These are phyloP conservation scores for Chamaecrista fasciculata DNA, from an alignment of 306 rosid species.

Conservation along the genomic window DNA sequence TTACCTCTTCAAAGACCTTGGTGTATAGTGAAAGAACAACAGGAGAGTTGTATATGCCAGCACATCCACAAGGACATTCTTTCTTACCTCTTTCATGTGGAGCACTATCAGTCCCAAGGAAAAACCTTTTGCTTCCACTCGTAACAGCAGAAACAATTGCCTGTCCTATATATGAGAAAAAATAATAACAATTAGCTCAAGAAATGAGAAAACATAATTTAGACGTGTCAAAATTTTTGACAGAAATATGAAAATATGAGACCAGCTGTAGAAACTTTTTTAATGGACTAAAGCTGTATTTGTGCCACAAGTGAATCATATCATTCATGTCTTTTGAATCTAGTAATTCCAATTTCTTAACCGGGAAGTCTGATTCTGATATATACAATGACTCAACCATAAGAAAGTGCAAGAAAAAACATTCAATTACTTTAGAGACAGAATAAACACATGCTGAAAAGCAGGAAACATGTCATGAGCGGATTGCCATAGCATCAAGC, in stretches of 20 bases:
- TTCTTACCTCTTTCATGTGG: slow-evolving; percentile 76
- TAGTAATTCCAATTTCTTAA: slow-evolving; percentile 15
- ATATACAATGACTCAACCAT: slow-evolving; percentile 10
- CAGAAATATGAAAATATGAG: slow-evolving; percentile 12
- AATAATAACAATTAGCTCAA: background rate
- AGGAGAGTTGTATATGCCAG: slow-evolving; percentile 77
- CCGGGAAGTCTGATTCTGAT: background rate
- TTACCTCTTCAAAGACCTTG: slow-evolving; percentile 88
- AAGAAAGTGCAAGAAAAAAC: slow-evolving; percentile 22
- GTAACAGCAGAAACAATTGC: slow-evolving; percentile 83
- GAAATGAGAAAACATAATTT: background rate
- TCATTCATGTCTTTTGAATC: background rate
- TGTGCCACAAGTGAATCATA: background rate
- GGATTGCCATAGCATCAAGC: slow-evolving; percentile 17
- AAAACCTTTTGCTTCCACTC: slow-evolving; percentile 72
- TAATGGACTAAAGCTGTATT: background rate
- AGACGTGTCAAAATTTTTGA: background rate
- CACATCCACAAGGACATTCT: slow-evolving; percentile 79
- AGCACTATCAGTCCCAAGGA: slow-evolving; percentile 91
- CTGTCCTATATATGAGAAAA: slow-evolving; percentile 44
- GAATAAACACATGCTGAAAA: slow-evolving; percentile 8
- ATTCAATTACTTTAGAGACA: background rate
- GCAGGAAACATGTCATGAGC: slow-evolving; percentile 9
- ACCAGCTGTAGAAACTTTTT: background rate
- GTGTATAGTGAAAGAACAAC: slow-evolving; percentile 78